Conservation (phyloP, 148 eudicot genomes). For the Spergularia bocconei region DNA sequence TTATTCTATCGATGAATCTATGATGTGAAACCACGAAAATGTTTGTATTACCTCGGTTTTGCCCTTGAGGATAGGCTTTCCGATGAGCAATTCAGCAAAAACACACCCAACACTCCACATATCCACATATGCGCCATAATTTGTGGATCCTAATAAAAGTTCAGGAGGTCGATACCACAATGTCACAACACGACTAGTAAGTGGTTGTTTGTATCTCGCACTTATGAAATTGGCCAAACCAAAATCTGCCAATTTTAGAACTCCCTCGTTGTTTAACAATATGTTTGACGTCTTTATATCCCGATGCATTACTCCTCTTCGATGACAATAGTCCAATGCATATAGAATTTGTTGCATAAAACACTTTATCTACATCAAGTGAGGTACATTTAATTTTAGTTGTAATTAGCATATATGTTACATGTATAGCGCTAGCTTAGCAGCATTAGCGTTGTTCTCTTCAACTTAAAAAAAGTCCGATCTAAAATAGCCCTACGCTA, state of each 20-base stretch:
- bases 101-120: conserved; percentile 97
- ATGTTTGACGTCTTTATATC: conserved; percentile 85
- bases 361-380: conserved; percentile 66
- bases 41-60: conserved; percentile 67
- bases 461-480: no score
- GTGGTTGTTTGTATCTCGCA: conserved; percentile 49
- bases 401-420: neutral
- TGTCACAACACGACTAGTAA: conserved; percentile 93
- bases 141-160: conserved; percentile 78
- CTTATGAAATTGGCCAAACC: conserved; percentile 72
- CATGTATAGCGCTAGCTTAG: neutral
- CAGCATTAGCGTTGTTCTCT: no score
- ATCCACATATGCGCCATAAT: conserved; percentile 70
- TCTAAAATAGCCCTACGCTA: no score
- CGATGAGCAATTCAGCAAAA: conserved; percentile 68
- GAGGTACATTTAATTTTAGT: no score
- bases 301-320: conserved; percentile 77
- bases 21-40: neutral
- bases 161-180: conserved; percentile 99
- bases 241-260: conserved; percentile 80
- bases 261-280: conserved; percentile 72
- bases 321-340: conserved; percentile 79
- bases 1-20: no score
- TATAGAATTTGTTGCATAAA: conserved; percentile 72
- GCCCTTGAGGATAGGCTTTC: conserved; percentile 84